These are phyloP conservation scores for Mucor plumbeus DNA, from an alignment of 371 early-diverging fungal species.

Conservation along the genomic window DNA sequence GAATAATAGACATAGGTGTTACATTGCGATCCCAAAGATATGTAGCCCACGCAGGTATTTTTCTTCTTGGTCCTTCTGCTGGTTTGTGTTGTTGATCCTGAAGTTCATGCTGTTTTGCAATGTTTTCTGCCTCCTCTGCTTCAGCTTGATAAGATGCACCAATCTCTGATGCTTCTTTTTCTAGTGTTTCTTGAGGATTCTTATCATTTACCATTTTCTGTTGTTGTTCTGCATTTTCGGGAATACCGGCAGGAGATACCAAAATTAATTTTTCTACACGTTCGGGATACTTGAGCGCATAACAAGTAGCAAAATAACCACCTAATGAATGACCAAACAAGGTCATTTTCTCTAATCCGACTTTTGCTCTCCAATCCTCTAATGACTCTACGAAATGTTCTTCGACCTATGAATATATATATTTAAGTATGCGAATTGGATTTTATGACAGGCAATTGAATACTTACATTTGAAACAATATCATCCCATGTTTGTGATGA, in stretches of 20 bases:
- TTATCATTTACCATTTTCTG: conserved; percentile 22
- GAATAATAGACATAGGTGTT: conserved; percentile 85
- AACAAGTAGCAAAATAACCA: conserved; percentile 87
- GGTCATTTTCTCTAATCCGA: conserved; percentile 83
- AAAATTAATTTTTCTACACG: conserved; percentile 90
- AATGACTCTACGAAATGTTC: conserved; percentile 90
- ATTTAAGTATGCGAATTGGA: neutral
- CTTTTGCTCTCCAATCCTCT: conserved; percentile 86
- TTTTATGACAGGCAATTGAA: conserved; percentile 19
- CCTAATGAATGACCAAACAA: conserved; percentile 87
- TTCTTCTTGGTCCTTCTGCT: conserved; percentile 15
- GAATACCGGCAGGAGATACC: conserved; percentile 82
- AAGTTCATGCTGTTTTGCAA: conserved; percentile 23
- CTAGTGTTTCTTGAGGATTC: conserved; percentile 36
- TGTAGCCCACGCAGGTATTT: conserved; percentile 52
- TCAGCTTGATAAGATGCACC: conserved; percentile 38
- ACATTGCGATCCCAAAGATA: conserved; percentile 79
- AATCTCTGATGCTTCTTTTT: conserved; percentile 41
- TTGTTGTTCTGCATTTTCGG: conserved; percentile 50
- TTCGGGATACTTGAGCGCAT: conserved; percentile 87
- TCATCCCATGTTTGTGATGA: conserved; percentile 54
- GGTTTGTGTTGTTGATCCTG: neutral
- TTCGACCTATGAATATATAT: conserved; percentile 58
- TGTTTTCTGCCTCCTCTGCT: conserved; percentile 30
- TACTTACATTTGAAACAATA: conserved; percentile 45